Evolutionary conservation across 106 monocot genomes (phyloP).

Genomic region (Allium fistulosum): DNA sequence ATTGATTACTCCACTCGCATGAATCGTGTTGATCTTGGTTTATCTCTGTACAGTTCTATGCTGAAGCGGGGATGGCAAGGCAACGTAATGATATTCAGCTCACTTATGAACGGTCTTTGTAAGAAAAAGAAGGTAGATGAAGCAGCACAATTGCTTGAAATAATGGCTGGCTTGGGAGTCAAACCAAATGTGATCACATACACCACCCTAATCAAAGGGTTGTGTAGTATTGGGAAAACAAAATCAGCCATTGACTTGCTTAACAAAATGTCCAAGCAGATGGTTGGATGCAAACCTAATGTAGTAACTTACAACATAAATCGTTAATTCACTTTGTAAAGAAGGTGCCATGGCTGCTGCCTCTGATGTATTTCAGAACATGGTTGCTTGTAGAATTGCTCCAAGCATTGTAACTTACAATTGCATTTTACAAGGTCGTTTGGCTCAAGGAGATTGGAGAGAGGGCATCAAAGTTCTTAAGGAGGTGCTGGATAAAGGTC

Average conservation of each 20-base stretch:
- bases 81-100: conserved; percentile 18
- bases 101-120: conserved; percentile 33
- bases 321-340: conserved; percentile 27
- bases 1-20: conserved; percentile 11
- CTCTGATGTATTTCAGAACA: conserved; percentile 18
- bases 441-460: conserved; percentile 2
- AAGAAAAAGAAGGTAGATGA: conserved; percentile 8
- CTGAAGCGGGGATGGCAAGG: conserved; percentile 15
- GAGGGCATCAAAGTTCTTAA: conserved; percentile 6
- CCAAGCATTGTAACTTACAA: conserved; percentile 25
- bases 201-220: conserved; percentile 26
- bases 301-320: conserved; percentile 18
- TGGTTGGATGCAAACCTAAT: conserved; percentile 12
- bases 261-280: neutral
- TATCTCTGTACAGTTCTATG: conserved; percentile 7
- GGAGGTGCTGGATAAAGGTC: conserved; percentile 9
- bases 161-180: conserved; percentile 9
- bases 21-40: conserved; percentile 11
- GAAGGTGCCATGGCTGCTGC: conserved; percentile 16
- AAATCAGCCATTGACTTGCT: neutral
- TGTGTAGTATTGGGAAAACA: conserved; percentile 4
- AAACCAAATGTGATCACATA: conserved; percentile 23
- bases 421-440: conserved; percentile 6
- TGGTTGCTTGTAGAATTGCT: conserved; percentile 10
- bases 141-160: conserved; percentile 14